Evolutionary conservation across 208 protist genomes (phyloP).

Genomic region (Tritrichomonas musculus): DNA sequence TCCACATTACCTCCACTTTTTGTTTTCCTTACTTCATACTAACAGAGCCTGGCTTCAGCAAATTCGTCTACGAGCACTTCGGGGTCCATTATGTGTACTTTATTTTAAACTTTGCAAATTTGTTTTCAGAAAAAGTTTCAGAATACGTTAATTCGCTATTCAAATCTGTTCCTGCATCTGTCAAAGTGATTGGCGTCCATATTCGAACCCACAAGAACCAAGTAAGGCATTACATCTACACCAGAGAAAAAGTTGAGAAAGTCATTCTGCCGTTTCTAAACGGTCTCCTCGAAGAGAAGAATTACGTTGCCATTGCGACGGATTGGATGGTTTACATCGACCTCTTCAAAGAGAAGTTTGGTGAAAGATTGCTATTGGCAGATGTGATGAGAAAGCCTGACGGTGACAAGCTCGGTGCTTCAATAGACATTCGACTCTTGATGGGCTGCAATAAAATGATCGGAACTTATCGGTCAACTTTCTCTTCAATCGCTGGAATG

Average conservation of each 20-base stretch:
- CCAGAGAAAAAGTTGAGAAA: background rate
- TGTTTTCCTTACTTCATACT: background rate
- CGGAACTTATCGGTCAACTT: background rate
- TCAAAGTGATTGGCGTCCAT: background rate
- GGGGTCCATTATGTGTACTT: background rate
- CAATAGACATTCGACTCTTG: background rate
- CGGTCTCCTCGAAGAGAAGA: background rate
- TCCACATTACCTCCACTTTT: background rate
- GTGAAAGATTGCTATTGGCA: background rate
- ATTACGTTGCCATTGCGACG: background rate
- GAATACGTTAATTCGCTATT: background rate
- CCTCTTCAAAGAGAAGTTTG: background rate
- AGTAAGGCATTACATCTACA: background rate
- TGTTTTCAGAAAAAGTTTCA: background rate
- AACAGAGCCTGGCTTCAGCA: background rate
- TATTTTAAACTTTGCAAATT: background rate
- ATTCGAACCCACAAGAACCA: background rate
- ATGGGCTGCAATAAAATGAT: background rate
- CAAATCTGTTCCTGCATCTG: background rate
- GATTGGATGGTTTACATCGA: background rate
- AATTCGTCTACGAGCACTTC: background rate
- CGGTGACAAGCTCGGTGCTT: background rate
- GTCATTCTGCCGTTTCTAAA: background rate
- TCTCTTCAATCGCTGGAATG: background rate
- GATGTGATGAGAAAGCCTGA: background rate